Evolutionary conservation across 352 stramenopile genomes (phyloP).

Genomic region (Plasmopara halstedii): DNA sequence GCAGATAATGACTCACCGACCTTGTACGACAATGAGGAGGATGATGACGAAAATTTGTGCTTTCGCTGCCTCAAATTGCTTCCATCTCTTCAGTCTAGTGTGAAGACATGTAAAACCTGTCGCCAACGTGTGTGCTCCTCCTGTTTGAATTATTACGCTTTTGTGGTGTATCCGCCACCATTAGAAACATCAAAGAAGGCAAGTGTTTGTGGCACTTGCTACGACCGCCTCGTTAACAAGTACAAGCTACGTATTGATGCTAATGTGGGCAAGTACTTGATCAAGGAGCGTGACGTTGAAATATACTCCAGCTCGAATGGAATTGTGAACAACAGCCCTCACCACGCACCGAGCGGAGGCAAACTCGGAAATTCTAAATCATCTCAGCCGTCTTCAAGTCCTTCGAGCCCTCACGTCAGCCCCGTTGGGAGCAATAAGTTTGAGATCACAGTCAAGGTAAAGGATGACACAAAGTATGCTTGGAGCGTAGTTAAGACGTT

Average conservation of each 20-base stretch:
- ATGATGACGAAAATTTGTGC: slow-evolving; percentile 51
- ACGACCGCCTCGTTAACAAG: slow-evolving; percentile 47
- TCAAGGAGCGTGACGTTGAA: slow-evolving; percentile 33
- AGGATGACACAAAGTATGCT: slow-evolving; percentile 40
- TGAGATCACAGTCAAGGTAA: slow-evolving; percentile 56
- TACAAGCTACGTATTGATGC: slow-evolving; percentile 64
- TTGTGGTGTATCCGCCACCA: slow-evolving; percentile 61
- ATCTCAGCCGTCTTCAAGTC: slow-evolving; percentile 1
- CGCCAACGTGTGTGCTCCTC: slow-evolving; percentile 53
- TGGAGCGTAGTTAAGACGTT: slow-evolving; percentile 71
- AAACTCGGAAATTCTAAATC: slow-evolving; percentile 1
- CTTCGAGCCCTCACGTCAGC: slow-evolving; percentile 7
- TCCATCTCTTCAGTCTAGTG: slow-evolving; percentile 9
- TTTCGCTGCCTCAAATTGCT: slow-evolving; percentile 52
- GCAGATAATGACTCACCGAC: slow-evolving; percentile 15
- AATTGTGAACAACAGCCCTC: not conserved
- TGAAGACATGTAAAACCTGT: slow-evolving; percentile 43
- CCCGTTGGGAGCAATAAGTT: slow-evolving; percentile 26
- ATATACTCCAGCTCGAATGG: slow-evolving; percentile 11
- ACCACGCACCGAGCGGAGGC: not conserved
- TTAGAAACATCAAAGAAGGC: slow-evolving; percentile 53
- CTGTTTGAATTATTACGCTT: slow-evolving; percentile 55
- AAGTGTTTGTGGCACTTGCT: slow-evolving; percentile 61
- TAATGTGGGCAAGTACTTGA: slow-evolving; percentile 65
- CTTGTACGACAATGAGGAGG: slow-evolving; percentile 31